These are phyloP conservation scores for Pythium phragmiticola DNA, from an alignment of 352 stramenopile species.

Conservation along the genomic window DNA sequence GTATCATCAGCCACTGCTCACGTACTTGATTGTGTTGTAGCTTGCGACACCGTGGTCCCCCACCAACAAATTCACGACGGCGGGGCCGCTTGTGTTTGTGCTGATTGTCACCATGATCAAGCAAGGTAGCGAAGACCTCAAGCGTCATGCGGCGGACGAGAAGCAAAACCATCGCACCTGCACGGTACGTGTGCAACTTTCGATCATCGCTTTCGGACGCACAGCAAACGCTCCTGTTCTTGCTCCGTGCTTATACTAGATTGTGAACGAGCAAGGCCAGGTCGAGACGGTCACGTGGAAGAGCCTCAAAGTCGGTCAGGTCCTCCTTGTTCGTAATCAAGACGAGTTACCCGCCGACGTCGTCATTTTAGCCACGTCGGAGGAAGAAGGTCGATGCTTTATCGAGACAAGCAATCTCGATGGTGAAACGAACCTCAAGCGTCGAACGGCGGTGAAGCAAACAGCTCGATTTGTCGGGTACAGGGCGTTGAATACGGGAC, in stretches of 20 bases:
- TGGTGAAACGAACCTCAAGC: slow-evolving; percentile 89
- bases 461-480: slow-evolving; percentile 38
- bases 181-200: slow-evolving; percentile 24
- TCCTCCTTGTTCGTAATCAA: slow-evolving; percentile 76
- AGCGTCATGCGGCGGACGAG: slow-evolving; percentile 64
- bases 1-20: not conserved
- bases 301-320: slow-evolving; percentile 72
- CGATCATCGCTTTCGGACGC: no score
- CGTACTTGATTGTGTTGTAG: slow-evolving; percentile 24
- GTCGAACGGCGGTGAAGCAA: slow-evolving; percentile 46
- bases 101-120: slow-evolving; percentile 77
- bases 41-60: slow-evolving; percentile 60
- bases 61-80: slow-evolving; percentile 73
- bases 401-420: slow-evolving; percentile 88
- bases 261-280: slow-evolving; percentile 42
- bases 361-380: slow-evolving; percentile 74
- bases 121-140: slow-evolving; percentile 66
- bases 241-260: slow-evolving; percentile 21
- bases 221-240: not conserved
- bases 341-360: slow-evolving; percentile 90
- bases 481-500: slow-evolving; percentile 18
- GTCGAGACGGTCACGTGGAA: slow-evolving; percentile 60
- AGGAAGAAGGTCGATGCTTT: slow-evolving; percentile 72
- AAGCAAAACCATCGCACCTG: slow-evolving; percentile 61
- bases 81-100: slow-evolving; percentile 67